phyloP scores from a whole-genome alignment of 2,329 filamentous ascomycete genomes.

The Coniochaeta sp. region DNA sequence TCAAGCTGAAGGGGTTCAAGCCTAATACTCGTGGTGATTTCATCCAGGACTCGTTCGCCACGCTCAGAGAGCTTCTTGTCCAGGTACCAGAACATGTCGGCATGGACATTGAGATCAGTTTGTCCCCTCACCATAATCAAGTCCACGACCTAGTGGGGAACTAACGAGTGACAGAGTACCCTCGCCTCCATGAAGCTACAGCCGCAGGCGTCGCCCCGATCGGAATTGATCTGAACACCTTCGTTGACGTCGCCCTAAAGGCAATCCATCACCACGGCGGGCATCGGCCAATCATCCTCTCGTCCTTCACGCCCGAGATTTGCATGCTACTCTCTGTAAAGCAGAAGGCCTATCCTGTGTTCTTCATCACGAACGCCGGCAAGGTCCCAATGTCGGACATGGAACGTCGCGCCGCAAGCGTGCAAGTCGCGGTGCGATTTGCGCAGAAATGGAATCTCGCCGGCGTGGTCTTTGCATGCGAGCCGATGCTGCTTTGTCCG shows the following conservation, averaged over 20 bases:
- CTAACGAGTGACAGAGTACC: constrained; percentile 24
- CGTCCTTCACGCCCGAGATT: constrained; percentile 26
- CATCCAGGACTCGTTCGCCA: constrained; percentile 28
- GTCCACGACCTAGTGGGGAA: not conserved
- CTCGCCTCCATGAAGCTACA: constrained; percentile 26
- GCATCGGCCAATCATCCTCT: constrained; percentile 23
- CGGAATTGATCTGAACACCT: constrained; percentile 29
- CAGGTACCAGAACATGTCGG: constrained; percentile 25
- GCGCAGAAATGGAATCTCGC: constrained; percentile 26
- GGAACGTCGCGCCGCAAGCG: constrained; percentile 24
- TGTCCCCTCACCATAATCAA: not conserved
- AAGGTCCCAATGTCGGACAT: constrained; percentile 18
- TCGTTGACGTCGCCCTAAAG: constrained; percentile 26
- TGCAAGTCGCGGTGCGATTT: constrained; percentile 28
- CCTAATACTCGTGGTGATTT: constrained; percentile 27
- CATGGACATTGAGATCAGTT: constrained; percentile 32
- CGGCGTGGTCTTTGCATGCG: constrained; percentile 26
- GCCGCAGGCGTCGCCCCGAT: constrained; percentile 23
- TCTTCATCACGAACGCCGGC: constrained; percentile 24
- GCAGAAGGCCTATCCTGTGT: constrained; percentile 22
- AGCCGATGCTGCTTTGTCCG: constrained; percentile 27
- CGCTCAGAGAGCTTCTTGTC: constrained; percentile 26
- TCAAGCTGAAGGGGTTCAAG: constrained; percentile 28
- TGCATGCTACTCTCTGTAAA: constrained; percentile 24
- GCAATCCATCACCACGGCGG: constrained; percentile 16